Conservation (phyloP, 768 basidiomycete genomes). For the Lentinula edodes region DNA sequence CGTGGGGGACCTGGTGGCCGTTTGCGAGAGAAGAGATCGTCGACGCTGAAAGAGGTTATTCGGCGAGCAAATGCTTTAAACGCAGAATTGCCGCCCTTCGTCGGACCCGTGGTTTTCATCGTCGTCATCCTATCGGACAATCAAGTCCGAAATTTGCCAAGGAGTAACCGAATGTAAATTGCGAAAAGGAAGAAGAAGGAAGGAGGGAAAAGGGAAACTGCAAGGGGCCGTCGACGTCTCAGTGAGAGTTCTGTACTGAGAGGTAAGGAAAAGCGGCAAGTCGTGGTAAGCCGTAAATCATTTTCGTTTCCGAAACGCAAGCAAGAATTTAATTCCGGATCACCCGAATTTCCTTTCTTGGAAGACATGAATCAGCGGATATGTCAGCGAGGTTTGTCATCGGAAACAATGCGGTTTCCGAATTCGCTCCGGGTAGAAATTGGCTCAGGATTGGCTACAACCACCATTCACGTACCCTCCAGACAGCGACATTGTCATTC, state of each 20-base stretch:
- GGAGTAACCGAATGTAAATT: background rate
- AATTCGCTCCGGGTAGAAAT: background rate
- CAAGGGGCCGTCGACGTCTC: background rate
- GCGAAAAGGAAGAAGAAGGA: background rate
- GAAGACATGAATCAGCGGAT: background rate
- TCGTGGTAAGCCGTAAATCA: background rate
- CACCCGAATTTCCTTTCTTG: background rate
- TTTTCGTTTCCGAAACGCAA: background rate
- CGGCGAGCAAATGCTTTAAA: conserved; percentile 22
- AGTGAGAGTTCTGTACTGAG: background rate
- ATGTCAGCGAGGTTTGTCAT: background rate
- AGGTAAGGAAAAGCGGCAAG: background rate
- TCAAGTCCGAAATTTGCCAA: background rate
- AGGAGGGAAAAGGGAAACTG: background rate
- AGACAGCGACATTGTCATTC: too few species aligned
- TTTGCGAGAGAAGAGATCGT: conserved; percentile 38
- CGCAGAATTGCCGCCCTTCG: conserved; percentile 7
- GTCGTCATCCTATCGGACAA: background rate
- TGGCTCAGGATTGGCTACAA: background rate
- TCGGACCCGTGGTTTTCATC: background rate
- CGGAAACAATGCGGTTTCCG: background rate
- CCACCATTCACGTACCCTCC: too few species aligned
- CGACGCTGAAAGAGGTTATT: conserved; percentile 32
- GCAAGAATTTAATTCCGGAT: background rate
- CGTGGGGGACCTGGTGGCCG: conserved; percentile 34